These are phyloP conservation scores for Aspergillus sp. DNA, from an alignment of 2,329 filamentous ascomycete genomes.

Conservation along the genomic window DNA sequence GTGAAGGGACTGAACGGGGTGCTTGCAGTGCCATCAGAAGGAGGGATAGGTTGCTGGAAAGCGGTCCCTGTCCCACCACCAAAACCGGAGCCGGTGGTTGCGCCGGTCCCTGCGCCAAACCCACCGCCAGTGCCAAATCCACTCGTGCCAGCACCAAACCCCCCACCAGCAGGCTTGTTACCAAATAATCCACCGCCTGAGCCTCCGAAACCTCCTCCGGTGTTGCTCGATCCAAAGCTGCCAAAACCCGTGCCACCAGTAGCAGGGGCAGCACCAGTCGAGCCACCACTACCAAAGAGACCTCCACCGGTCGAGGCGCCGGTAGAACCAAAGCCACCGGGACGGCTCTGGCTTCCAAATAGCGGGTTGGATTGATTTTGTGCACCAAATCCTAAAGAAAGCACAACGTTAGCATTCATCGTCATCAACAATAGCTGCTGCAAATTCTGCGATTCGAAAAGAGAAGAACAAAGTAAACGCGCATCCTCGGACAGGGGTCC, in stretches of 20 bases:
- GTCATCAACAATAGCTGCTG: not conserved
- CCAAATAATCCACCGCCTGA: constrained; percentile 17
- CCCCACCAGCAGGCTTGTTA: constrained; percentile 12
- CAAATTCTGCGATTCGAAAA: not conserved
- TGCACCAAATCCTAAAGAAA: constrained; percentile 29
- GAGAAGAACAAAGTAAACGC: constrained; percentile 1
- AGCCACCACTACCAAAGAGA: constrained; percentile 16
- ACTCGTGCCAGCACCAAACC: constrained; percentile 17
- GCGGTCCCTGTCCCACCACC: constrained; percentile 35
- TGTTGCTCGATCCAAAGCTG: constrained; percentile 5
- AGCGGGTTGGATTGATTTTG: constrained; percentile 26
- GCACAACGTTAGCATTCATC: constrained; percentile 11
- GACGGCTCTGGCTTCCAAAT: constrained; percentile 28
- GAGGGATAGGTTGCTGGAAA: constrained; percentile 31
- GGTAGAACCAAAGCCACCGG: constrained; percentile 24
- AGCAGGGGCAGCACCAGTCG: constrained; percentile 10
- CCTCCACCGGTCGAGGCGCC: constrained; percentile 15
- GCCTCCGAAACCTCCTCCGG: constrained; percentile 18
- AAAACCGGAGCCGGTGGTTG: constrained; percentile 17
- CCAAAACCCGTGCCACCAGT: constrained; percentile 20
- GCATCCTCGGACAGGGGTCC: constrained; percentile 6
- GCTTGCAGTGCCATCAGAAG: constrained; percentile 38
- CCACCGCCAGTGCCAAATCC: constrained; percentile 23
- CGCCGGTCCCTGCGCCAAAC: constrained; percentile 9
- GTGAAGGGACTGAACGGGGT: constrained; percentile 38